Evolutionary conservation across 2,329 filamentous ascomycete species (phyloP).

Genomic region (Pezicula carpinea): DNA sequence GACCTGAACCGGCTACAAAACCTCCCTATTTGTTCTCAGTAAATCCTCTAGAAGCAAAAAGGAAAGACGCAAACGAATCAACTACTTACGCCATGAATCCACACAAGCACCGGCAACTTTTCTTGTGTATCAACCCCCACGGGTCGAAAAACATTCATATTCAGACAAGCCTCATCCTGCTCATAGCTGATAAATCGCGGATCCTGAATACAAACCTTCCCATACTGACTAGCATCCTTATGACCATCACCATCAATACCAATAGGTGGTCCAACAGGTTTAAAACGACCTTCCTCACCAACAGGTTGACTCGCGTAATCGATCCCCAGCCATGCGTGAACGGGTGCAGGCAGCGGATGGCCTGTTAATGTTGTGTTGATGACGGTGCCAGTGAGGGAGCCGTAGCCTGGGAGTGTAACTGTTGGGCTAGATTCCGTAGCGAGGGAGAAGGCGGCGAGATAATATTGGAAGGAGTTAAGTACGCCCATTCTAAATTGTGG

Average conservation of each 20-base stretch:
- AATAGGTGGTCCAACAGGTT: neutral
- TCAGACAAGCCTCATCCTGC: slow-evolving; percentile 1
- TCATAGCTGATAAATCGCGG: neutral
- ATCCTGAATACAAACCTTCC: slow-evolving; percentile 1
- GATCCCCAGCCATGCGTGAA: neutral
- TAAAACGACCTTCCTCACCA: neutral
- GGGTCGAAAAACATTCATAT: neutral
- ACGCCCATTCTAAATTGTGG: too few species aligned
- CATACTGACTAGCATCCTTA: neutral
- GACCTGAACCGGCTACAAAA: neutral
- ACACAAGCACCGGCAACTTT: neutral
- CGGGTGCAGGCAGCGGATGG: neutral
- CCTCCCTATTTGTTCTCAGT: too few species aligned
- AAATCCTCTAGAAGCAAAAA: neutral
- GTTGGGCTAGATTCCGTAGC: too few species aligned
- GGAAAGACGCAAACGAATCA: neutral
- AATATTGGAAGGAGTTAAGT: too few species aligned
- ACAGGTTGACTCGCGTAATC: neutral
- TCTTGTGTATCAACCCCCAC: neutral
- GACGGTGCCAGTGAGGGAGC: neutral
- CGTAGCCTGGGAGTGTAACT: too few species aligned
- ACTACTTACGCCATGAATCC: neutral
- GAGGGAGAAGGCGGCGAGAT: too few species aligned
- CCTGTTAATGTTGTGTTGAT: neutral
- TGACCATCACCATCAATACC: neutral